Percentiles rank a stretch among this genome's conserved stretches.
phyloP scores from a whole-genome alignment of 1,284 basidiomycete species.

The Xerocomus subilludens region DNA sequence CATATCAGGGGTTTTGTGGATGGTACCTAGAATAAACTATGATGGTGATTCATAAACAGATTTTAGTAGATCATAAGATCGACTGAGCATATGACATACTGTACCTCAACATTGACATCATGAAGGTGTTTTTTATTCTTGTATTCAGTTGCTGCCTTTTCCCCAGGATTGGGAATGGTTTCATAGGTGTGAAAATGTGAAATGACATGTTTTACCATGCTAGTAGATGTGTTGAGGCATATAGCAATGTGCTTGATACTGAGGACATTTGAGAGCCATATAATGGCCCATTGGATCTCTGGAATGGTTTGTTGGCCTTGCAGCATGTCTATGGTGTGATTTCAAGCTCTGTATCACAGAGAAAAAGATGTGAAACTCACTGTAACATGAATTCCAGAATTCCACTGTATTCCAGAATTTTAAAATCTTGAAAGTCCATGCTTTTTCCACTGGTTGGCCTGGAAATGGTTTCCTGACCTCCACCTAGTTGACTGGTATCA shows the following conservation, averaged over 20 bases:
- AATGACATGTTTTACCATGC: background rate
- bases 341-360: background rate
- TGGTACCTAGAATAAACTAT: slow-evolving; percentile 14
- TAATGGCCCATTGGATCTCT: background rate
- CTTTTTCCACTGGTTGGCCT: no score
- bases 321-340: background rate
- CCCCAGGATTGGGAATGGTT: background rate
- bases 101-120: background rate
- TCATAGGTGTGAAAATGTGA: background rate
- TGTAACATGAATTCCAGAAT: no score
- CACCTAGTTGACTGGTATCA: no score
- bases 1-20: background rate
- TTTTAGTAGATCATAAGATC: no score
- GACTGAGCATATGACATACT: no score
- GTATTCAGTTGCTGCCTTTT: background rate
- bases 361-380: no score
- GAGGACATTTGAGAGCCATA: background rate
- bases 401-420: no score
- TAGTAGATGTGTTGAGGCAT: background rate
- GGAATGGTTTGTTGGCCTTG: slow-evolving; percentile 3
- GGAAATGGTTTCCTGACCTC: no score
- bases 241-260: slow-evolving; percentile 2
- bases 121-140: background rate
- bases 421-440: no score
- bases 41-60: background rate